A percentile compares a stretch with the other conserved stretches of the same genome.
These are phyloP conservation scores for Intubia oerlemansii DNA, from an alignment of 2,329 filamentous ascomycete genomes.

Conservation along the genomic window DNA sequence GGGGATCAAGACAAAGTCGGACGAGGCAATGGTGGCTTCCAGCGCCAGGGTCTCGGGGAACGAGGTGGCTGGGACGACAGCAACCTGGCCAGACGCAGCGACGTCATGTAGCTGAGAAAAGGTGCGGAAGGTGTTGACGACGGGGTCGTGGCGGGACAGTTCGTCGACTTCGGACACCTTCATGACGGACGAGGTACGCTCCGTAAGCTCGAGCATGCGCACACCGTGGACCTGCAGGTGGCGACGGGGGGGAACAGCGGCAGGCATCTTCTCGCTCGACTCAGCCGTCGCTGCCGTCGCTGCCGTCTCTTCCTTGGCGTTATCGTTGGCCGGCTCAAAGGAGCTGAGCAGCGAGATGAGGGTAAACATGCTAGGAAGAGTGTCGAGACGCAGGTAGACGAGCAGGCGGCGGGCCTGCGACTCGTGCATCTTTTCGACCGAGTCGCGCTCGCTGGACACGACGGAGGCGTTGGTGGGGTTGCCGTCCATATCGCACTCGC, in stretches of 20 bases:
- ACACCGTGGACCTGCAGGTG: slow-evolving; percentile 60
- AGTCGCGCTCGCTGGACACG: slow-evolving; percentile 7
- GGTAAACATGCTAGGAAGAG: slow-evolving; percentile 60
- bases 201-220: slow-evolving; percentile 70
- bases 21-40: slow-evolving; percentile 46
- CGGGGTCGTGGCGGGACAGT: slow-evolving; percentile 46
- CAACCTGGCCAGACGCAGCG: slow-evolving; percentile 60
- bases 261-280: not conserved
- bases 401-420: slow-evolving; percentile 40
- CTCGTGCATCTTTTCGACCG: slow-evolving; percentile 13
- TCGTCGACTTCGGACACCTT: slow-evolving; percentile 69
- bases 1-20: slow-evolving; percentile 62
- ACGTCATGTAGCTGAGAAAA: slow-evolving; percentile 73
- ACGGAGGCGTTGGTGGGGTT: slow-evolving; percentile 17
- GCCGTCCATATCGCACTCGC: slow-evolving; percentile 72
- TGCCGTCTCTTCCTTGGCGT: slow-evolving; percentile 7
- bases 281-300: slow-evolving; percentile 12
- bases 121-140: slow-evolving; percentile 78
- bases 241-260: slow-evolving; percentile 13
- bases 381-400: slow-evolving; percentile 69
- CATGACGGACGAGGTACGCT: slow-evolving; percentile 91
- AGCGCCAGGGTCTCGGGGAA: slow-evolving; percentile 59
- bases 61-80: slow-evolving; percentile 54
- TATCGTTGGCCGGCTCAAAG: too few species aligned
- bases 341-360: slow-evolving; percentile 66